phyloP scores from a whole-genome alignment of 768 basidiomycete species.

The Suillus plorans region DNA sequence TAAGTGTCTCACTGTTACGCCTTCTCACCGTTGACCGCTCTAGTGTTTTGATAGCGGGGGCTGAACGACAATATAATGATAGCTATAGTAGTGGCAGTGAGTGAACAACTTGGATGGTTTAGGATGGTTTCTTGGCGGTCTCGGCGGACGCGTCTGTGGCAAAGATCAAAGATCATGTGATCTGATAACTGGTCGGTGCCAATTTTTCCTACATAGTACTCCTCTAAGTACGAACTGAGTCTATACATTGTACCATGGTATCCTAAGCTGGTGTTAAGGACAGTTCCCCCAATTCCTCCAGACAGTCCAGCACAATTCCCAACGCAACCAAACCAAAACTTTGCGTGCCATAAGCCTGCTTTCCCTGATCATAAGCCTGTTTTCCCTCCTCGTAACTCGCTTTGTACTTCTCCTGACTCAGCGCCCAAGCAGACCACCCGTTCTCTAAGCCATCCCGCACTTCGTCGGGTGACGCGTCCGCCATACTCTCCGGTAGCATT shows the following conservation, averaged over 20 bases:
- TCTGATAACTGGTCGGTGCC: background rate
- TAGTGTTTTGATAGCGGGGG: background rate
- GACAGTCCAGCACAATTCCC: conserved; percentile 54
- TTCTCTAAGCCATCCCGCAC: conserved; percentile 41
- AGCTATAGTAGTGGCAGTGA: background rate
- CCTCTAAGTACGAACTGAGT: background rate
- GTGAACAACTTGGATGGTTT: background rate
- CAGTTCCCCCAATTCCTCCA: conserved; percentile 38
- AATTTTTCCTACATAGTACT: background rate
- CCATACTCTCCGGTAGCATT: conserved; percentile 32
- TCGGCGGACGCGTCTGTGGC: too few relatives aligned
- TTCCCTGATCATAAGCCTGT: conserved; percentile 33
- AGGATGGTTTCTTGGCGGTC: background rate
- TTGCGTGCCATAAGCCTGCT: conserved; percentile 46
- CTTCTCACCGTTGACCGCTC: background rate
- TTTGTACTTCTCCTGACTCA: conserved; percentile 40
- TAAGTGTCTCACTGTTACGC: too few relatives aligned
- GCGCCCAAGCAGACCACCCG: conserved; percentile 69
- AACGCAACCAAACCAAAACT: conserved; percentile 73
- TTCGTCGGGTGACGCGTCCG: conserved; percentile 25
- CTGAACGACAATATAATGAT: background rate
- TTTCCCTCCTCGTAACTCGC: conserved; percentile 35
- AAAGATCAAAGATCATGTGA: background rate
- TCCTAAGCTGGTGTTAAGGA: background rate
- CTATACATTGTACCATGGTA: background rate